These are phyloP conservation scores for Aspergillus nomiae DNA, from an alignment of 2,329 filamentous ascomycete genomes.

Conservation along the genomic window DNA sequence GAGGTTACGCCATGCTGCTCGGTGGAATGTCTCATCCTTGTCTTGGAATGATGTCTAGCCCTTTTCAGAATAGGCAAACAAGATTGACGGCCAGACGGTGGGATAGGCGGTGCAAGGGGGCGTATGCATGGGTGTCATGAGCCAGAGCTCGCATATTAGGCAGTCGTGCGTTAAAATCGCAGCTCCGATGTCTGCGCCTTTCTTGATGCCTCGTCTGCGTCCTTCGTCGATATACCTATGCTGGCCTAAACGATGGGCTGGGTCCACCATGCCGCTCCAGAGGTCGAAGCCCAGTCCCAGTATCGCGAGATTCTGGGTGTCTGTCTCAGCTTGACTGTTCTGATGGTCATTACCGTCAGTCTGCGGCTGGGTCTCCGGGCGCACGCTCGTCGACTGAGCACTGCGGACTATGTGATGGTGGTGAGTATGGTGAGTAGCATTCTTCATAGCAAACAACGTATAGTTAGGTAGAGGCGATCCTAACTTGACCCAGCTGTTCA, in stretches of 20 bases:
- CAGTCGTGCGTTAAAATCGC: background rate
- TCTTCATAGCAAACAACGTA: background rate
- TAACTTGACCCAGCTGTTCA: background rate
- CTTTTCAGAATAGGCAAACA: background rate
- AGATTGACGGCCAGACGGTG: background rate
- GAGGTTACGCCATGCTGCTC: background rate
- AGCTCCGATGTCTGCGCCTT: background rate
- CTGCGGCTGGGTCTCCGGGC: conserved; percentile 48
- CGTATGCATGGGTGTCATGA: background rate
- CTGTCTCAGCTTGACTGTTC: conserved; percentile 45
- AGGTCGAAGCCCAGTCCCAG: conserved; percentile 51
- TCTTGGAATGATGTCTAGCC: background rate
- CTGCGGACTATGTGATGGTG: conserved; percentile 51
- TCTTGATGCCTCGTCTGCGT: background rate
- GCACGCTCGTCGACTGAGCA: conserved; percentile 47
- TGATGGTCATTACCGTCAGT: conserved; percentile 48
- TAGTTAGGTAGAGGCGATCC: background rate
- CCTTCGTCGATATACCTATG: background rate
- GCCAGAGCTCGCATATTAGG: background rate
- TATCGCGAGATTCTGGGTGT: conserved; percentile 54
- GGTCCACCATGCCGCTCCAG: conserved; percentile 53
- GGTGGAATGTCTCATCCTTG: background rate
- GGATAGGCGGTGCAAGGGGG: background rate
- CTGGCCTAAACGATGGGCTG: conserved; percentile 46
- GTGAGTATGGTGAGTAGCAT: conserved; percentile 31